Base-by-base conservation (phyloP, 371 early-diverging fungal species). In the Fennellomyces sp. region DNA sequence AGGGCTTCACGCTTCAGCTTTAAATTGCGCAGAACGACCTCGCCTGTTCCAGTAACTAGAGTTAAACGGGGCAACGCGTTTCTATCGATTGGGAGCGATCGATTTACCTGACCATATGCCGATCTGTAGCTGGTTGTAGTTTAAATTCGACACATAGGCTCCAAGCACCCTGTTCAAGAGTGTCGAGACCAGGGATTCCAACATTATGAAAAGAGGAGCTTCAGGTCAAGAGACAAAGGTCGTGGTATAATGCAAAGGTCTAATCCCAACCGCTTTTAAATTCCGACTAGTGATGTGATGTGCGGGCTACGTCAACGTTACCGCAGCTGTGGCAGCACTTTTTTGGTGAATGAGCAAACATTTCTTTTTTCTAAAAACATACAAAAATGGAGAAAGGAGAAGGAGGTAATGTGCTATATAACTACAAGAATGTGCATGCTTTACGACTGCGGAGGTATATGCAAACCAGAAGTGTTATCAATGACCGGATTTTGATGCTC, bases 121-220 rank as follows among this genome's bases (percentile, higher is more conserved):
- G 60, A 98, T 87, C 69, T 92, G 95, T 56, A 99, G 86, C 79
- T 99, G 98, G 58, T 90, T 93, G 45, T 93, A 90, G 65, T 97
- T 96, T 38, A 99, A 84, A 73, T 97, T 97, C 31, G 91, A 91
- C 42, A 97, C 95, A 85, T 97, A 97, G 60, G 94, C 94, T 31
- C 98, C 98, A 30, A 98, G 86, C 60, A 97, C 84, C 72, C 90
- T 88, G 72, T 97, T 97, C 52, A 96, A 79, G 23, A 97, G 83
- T 41, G 86, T 93, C 25, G 94, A 92, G 17, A 95, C 89, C 25
- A 97, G 81, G 21, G 91, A 86, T 71, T 97, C 97, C 69, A 97
- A 88, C 95, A 97, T 95, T 50, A 21, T 29, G 19, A 41, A 8
- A 21, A 21, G 21, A 45, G 45, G 23, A 23, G 5, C n/a, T n/a